Conservation (phyloP, 2,329 filamentous ascomycete genomes). For the Aspergillus luchuensis region DNA sequence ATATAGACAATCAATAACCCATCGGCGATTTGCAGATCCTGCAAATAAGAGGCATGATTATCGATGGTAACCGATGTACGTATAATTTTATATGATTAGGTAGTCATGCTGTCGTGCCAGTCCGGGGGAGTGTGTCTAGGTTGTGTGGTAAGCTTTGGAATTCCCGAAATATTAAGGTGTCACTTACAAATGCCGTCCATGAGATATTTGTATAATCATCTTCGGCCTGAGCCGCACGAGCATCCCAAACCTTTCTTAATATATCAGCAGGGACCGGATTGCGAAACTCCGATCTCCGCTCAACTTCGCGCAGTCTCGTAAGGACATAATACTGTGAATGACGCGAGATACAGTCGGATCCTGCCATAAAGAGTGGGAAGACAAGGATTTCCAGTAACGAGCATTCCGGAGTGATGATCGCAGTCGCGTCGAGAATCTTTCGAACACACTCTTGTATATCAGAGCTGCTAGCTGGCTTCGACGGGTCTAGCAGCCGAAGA, state of each 20-base stretch:
- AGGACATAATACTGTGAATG: slow-evolving; percentile 37
- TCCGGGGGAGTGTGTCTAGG: slow-evolving; percentile 26
- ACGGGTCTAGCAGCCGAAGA: slow-evolving; percentile 28
- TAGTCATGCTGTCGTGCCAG: slow-evolving; percentile 32
- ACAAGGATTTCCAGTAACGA: slow-evolving; percentile 31
- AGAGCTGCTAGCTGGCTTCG: slow-evolving; percentile 19
- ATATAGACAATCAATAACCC: background rate
- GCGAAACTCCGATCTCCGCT: slow-evolving; percentile 29
- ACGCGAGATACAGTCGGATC: slow-evolving; percentile 28
- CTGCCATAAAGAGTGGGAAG: slow-evolving; percentile 35
- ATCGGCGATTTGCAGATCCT: background rate
- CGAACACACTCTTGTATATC: slow-evolving; percentile 32
- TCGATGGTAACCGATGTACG: background rate
- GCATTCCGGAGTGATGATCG: slow-evolving; percentile 25
- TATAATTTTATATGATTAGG: slow-evolving; percentile 28
- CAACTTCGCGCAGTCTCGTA: slow-evolving; percentile 28
- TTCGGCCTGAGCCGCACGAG: slow-evolving; percentile 21
- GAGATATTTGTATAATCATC: slow-evolving; percentile 28
- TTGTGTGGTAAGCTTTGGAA: background rate
- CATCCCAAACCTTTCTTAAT: slow-evolving; percentile 31
- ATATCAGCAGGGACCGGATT: slow-evolving; percentile 26
- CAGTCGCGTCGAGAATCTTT: slow-evolving; percentile 29
- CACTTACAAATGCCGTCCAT: slow-evolving; percentile 34
- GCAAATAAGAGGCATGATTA: background rate
- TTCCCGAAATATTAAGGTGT: background rate